Conservation (phyloP, 805 yeast species). For the Metschnikowia amazonensis region DNA sequence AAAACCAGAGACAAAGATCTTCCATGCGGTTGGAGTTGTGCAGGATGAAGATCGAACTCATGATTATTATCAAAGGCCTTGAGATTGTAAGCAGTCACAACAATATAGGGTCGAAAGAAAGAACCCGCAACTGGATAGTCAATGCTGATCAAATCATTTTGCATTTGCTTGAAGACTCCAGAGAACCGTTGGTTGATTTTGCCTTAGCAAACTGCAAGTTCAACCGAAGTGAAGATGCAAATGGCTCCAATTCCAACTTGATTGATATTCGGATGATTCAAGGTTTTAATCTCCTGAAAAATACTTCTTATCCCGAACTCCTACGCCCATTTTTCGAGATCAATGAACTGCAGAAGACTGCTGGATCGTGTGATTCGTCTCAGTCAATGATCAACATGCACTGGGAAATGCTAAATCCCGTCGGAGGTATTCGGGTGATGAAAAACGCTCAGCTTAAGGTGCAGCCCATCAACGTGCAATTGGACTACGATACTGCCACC, state of each 20-base stretch:
- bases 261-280: slow-evolving; percentile 60
- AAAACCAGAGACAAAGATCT: slow-evolving; percentile 21
- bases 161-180: slow-evolving; percentile 59
- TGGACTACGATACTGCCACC: slow-evolving; percentile 69
- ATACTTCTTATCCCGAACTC: slow-evolving; percentile 66
- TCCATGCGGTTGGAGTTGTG: slow-evolving; percentile 33
- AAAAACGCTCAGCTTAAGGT: slow-evolving; percentile 56
- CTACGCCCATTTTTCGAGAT: slow-evolving; percentile 46
- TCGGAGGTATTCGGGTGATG: slow-evolving; percentile 88
- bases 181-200: slow-evolving; percentile 66
- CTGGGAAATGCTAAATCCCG: slow-evolving; percentile 82
- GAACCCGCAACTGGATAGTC: slow-evolving; percentile 14
- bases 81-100: slow-evolving; percentile 12
- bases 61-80: slow-evolving; percentile 27
- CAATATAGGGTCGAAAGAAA: slow-evolving; percentile 8
- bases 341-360: slow-evolving; percentile 15
- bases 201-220: slow-evolving; percentile 60
- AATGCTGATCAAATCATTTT: slow-evolving; percentile 64
- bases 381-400: slow-evolving; percentile 28
- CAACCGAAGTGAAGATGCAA: slow-evolving; percentile 57
- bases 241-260: slow-evolving; percentile 63
- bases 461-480: slow-evolving; percentile 64
- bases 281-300: slow-evolving; percentile 59
- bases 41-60: slow-evolving; percentile 31
- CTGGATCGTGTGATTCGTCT: slow-evolving; percentile 3